Base-by-base conservation (phyloP, 306 rosid genomes). In the Argentina anserina region DNA sequence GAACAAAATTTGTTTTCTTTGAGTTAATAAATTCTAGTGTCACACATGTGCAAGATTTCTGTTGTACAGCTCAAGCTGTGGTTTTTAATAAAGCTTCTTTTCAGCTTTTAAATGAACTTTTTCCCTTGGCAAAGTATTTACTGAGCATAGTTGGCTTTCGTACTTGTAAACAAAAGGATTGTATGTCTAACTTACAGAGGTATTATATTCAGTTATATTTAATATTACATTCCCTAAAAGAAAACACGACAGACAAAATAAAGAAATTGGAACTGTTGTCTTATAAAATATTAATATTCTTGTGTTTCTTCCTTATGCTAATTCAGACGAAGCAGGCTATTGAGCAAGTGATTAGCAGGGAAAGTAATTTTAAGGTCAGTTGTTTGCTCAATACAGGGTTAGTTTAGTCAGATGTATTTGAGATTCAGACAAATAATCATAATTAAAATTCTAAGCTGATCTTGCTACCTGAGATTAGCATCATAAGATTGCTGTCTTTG, bases 291-390 rank as follows among this genome's bases (percentile, higher is more conserved):
- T 25, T 9, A 6, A 39, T 33, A 9, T 56, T 40, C 34, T 73
- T 18, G n/a, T 33, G 45, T 39, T 47, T 39, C 26, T 21, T 65
- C 26, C 46, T 75, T 71, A 17, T 67, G 66, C 55, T 47, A 23
- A 76, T 77, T 81, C 86, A 93, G 98, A 78, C 49, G 69, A 86
- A 69, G 72, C 86, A 82, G 74, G 87, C 82, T 40, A 74, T 87
- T 70, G 93, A 89, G 79, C 89, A 85, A 74, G 78, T 76, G 50
- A 87, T 87, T 76, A 37, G 55, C 82, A 85, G 82, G 80, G 78
- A 55, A 78, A 73, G 80, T 78, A 89, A 78, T 79, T 83, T 76
- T 52, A 83, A 85, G 97, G 98, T 93, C 71, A 79, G 96, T 78
- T 36, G 33, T 73, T 42, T 73, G 67, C 65, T 76, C 31, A 70